Percentiles rank a stretch among this genome's conserved stretches.
phyloP scores from a whole-genome alignment of 2,329 filamentous ascomycete species.

The Diaporthe batatas region DNA sequence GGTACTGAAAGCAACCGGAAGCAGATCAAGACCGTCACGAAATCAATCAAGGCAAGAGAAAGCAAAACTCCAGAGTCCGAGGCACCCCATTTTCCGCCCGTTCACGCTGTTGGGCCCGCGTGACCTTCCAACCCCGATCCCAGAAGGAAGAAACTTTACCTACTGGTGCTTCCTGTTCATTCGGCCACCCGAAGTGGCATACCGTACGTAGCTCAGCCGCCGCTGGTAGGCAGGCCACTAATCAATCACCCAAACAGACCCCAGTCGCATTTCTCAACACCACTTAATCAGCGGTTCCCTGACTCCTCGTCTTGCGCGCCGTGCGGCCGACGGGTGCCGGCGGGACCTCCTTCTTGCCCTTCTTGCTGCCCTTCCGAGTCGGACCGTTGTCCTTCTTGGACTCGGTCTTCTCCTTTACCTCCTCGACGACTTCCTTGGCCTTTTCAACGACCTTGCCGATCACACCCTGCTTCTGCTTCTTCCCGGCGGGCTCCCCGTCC shows the following conservation, averaged over 20 bases:
- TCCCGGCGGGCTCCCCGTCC: conserved; percentile 34
- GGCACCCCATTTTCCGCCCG: conserved; percentile 36
- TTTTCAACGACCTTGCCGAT: conserved; percentile 42
- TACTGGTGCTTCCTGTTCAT: conserved; percentile 7
- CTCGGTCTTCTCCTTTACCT: conserved; percentile 36
- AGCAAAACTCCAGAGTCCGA: conserved; percentile 32
- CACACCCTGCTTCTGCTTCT: conserved; percentile 39
- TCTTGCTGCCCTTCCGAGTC: conserved; percentile 45
- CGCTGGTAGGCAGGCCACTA: not conserved
- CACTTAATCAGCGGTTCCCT: conserved; percentile 46
- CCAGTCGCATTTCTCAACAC: not conserved
- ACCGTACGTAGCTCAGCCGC: conserved; percentile 7
- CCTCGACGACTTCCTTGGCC: conserved; percentile 39
- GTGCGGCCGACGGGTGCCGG: conserved; percentile 51
- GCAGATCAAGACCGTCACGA: conserved; percentile 6
- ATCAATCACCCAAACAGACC: not conserved
- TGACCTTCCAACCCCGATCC: conserved; percentile 16
- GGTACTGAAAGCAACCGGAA: conserved; percentile 12
- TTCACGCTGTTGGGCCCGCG: conserved; percentile 7
- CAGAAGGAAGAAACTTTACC: conserved; percentile 21
- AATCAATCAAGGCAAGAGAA: conserved; percentile 33
- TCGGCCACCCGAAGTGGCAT: not conserved
- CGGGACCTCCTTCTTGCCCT: conserved; percentile 45
- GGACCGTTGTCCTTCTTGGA: conserved; percentile 35
- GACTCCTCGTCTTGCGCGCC: conserved; percentile 56